Percentiles rank a stretch among this genome's conserved stretches.
Conservation (phyloP, 192 early-diverging fungal genomes). For the Gaertneriomyces semiglobifer region DNA sequence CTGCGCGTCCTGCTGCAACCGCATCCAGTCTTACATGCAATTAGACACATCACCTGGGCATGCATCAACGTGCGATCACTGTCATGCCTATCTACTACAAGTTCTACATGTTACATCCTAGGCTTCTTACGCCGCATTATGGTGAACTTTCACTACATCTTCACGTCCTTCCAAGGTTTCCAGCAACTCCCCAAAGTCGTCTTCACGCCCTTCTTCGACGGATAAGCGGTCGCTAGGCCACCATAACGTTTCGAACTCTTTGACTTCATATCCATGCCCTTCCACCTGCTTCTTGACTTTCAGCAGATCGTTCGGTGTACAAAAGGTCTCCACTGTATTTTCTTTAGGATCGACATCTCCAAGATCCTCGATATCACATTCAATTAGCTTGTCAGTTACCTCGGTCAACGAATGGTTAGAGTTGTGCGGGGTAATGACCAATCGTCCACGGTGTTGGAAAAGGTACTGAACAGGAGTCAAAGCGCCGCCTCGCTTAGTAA, state of each 20-base stretch:
- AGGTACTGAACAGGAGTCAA: slow-evolving; percentile 63
- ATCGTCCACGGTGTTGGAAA: slow-evolving; percentile 63
- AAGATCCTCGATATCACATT: slow-evolving; percentile 64
- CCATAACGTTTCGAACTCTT: slow-evolving; percentile 54
- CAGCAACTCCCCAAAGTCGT: slow-evolving; percentile 48
- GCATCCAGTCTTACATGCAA: too few species aligned
- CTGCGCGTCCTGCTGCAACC: too few species aligned
- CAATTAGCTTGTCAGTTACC: slow-evolving; percentile 55
- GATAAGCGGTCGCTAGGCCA: slow-evolving; percentile 46
- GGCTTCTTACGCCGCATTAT: slow-evolving; percentile 27
- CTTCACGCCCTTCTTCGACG: slow-evolving; percentile 44
- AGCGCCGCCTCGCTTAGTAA: slow-evolving; percentile 57
- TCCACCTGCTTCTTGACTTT: slow-evolving; percentile 44
- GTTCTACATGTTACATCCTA: too few species aligned
- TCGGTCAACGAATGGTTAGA: slow-evolving; percentile 32
- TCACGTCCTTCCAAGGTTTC: slow-evolving; percentile 58
- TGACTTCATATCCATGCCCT: slow-evolving; percentile 51
- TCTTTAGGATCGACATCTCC: slow-evolving; percentile 24
- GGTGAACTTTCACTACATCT: slow-evolving; percentile 59
- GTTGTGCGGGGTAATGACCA: slow-evolving; percentile 50
- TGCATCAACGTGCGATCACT: too few species aligned
- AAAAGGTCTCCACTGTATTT: slow-evolving; percentile 53
- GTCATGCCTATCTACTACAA: too few species aligned
- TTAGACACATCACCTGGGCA: too few species aligned
- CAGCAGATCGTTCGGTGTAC: slow-evolving; percentile 50